Percentiles rank a stretch among this genome's conserved stretches.
Conservation (phyloP, 2,329 filamentous ascomycete species). For the Penicillium sp. region DNA sequence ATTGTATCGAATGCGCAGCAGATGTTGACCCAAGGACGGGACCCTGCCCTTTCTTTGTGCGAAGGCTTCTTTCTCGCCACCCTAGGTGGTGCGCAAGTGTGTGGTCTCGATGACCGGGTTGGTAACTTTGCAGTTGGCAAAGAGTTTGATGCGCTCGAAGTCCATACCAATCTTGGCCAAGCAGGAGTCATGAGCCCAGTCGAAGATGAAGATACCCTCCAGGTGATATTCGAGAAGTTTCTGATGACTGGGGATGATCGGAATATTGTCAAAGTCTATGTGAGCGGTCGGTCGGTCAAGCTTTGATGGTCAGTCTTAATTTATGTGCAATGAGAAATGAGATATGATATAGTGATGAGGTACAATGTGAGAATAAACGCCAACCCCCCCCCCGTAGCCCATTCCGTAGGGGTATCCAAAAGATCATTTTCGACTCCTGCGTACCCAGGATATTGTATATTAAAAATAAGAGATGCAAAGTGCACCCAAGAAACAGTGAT, state of each 20-base stretch:
- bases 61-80: constrained; percentile 56
- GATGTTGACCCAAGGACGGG: constrained; percentile 28
- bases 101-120: constrained; percentile 46
- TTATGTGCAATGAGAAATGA: background rate
- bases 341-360: background rate
- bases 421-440: background rate
- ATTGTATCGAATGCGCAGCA: constrained; percentile 40
- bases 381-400: background rate
- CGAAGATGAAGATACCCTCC: constrained; percentile 43
- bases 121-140: constrained; percentile 53
- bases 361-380: background rate
- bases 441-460: background rate
- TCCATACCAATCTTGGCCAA: constrained; percentile 34
- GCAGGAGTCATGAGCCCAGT: constrained; percentile 46
- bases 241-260: constrained; percentile 59
- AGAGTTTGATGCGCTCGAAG: constrained; percentile 52
- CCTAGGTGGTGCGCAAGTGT: constrained; percentile 52
- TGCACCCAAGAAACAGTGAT: background rate
- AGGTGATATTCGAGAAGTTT: constrained; percentile 53
- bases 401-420: background rate
- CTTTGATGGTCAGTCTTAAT: background rate
- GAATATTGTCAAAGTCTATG: constrained; percentile 51
- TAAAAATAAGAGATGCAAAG: background rate
- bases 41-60: constrained; percentile 42
- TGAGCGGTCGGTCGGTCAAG: constrained; percentile 40